A percentile compares a stretch with the other conserved stretches of the same genome.
Evolutionary conservation across 2,329 filamentous ascomycete genomes (phyloP).

Genomic region (Trichoderma brevicompactum): DNA sequence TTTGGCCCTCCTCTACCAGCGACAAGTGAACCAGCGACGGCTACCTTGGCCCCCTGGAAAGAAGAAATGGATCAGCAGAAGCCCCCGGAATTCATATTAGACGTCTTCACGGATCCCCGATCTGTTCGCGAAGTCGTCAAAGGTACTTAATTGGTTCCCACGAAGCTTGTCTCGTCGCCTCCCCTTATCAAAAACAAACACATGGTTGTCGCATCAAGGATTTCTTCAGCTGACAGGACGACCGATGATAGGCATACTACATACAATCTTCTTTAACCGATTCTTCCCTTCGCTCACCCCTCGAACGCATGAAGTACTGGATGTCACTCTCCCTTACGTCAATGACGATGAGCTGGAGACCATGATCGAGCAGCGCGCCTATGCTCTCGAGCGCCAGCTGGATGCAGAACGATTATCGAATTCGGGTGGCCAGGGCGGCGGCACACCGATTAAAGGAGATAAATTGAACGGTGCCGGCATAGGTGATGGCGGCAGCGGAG

Average conservation of each 20-base stretch:
- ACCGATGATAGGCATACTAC: constrained; percentile 71
- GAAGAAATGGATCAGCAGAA: constrained; percentile 54
- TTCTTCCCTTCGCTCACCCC: constrained; percentile 90
- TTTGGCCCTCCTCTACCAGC: not conserved
- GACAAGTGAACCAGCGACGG: not conserved
- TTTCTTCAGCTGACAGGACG: not conserved
- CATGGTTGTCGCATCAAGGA: not conserved
- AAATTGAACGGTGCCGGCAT: constrained; percentile 23
- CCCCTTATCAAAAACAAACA: not conserved
- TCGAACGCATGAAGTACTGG: constrained; percentile 83
- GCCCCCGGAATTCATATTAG: constrained; percentile 87
- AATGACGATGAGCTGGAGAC: constrained; percentile 90
- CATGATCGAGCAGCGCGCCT: constrained; percentile 86
- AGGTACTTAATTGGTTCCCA: constrained; percentile 57
- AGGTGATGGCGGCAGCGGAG: constrained; percentile 52
- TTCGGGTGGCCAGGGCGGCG: constrained; percentile 29
- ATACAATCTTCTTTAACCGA: constrained; percentile 98
- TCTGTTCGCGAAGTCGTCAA: constrained; percentile 92
- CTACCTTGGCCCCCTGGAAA: constrained; percentile 13
- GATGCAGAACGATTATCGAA: constrained; percentile 57
- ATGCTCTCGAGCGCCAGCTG: constrained; percentile 78
- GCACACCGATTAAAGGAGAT: constrained; percentile 46
- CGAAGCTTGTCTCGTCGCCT: not conserved
- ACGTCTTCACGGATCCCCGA: constrained; percentile 88
- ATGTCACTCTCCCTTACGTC: constrained; percentile 86